phyloP scores from a whole-genome alignment of 805 yeast species.

The Geotrichum ghanense region DNA sequence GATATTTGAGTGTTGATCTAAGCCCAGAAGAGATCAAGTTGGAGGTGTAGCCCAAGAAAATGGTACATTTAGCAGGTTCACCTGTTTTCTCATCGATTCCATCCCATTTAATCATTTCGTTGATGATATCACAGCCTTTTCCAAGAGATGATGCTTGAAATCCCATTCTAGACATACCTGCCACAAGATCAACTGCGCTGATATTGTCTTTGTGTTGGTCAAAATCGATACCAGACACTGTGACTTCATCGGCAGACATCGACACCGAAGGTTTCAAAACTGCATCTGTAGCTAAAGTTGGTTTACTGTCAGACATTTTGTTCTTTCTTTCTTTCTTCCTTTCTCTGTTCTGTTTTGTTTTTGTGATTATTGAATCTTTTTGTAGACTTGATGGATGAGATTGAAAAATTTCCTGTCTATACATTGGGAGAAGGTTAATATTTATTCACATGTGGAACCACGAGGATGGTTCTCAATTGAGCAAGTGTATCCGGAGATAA shows the following conservation, averaged over 20 bases:
- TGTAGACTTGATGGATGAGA: no score
- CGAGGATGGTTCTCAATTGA: no score
- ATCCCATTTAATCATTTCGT: slow-evolving; percentile 89
- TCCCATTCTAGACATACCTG: slow-evolving; percentile 89
- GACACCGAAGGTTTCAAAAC: slow-evolving; percentile 80
- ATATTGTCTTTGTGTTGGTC: slow-evolving; percentile 67
- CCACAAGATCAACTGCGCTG: slow-evolving; percentile 67
- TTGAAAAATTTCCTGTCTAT: no score
- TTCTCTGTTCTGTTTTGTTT: background rate
- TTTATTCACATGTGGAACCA: no score
- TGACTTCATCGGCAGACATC: slow-evolving; percentile 66
- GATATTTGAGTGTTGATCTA: slow-evolving; percentile 77
- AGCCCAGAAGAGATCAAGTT: slow-evolving; percentile 91
- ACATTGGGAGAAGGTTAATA: no score
- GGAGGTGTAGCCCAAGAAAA: slow-evolving; percentile 93
- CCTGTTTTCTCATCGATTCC: slow-evolving; percentile 51
- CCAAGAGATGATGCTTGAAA: slow-evolving; percentile 87
- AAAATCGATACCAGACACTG: slow-evolving; percentile 85
- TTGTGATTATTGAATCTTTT: no score
- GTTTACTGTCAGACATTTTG: slow-evolving; percentile 24
- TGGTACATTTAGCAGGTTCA: slow-evolving; percentile 64
- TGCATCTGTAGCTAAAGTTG: slow-evolving; percentile 78
- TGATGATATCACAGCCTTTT: slow-evolving; percentile 83
- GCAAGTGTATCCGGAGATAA: no score
- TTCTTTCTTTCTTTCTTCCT: no score